A percentile compares a stretch with the other conserved stretches of the same genome.
Conservation (phyloP, 805 yeast genomes). For the Yarrowia phangngaensis region DNA sequence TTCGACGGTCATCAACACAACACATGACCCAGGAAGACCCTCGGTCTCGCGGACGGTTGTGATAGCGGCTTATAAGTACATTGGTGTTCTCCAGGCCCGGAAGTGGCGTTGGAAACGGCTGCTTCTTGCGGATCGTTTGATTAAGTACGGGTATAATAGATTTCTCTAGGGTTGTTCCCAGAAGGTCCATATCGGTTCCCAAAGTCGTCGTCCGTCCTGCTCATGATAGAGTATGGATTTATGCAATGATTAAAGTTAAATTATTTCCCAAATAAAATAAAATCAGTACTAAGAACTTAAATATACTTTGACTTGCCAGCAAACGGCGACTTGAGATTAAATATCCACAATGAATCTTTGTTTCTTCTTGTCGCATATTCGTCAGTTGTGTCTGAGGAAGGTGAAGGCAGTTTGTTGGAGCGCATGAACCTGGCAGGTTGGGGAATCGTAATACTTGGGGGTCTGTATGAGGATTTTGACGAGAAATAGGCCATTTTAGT, state of each 20-base stretch:
- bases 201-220: no score
- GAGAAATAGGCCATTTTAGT: no score
- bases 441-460: background rate
- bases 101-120: background rate
- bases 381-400: background rate
- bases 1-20: constrained; percentile 5
- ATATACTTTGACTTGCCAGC: background rate
- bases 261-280: no score
- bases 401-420: constrained; percentile 3
- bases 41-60: constrained; percentile 20
- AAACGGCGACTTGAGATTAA: constrained; percentile 3
- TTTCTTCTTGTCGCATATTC: background rate
- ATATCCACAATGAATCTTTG: constrained; percentile 6
- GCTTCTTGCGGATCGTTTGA: background rate
- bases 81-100: background rate
- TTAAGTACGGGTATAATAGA: background rate
- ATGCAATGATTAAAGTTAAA: no score
- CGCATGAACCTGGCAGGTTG: constrained; percentile 7
- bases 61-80: constrained; percentile 1
- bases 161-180: background rate
- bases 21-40: constrained; percentile 8
- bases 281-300: background rate
- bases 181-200: constrained; percentile 17
- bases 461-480: background rate
- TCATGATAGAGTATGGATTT: no score